Conservation (phyloP, 2,329 filamentous ascomycete species). For the Colletotrichum higginsianum region DNA sequence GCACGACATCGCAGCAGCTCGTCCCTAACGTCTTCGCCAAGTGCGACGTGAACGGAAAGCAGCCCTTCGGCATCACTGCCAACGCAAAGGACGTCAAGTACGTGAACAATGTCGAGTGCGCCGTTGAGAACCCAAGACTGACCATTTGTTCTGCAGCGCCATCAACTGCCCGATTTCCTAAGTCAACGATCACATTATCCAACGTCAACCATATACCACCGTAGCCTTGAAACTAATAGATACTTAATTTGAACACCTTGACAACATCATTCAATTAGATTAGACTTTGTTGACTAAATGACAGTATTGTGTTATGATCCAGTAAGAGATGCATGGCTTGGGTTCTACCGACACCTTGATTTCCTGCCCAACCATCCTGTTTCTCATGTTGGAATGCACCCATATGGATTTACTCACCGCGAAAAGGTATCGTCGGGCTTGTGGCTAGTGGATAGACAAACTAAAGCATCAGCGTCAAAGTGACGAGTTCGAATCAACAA, state of each 20-base stretch:
- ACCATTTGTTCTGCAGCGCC: background rate
- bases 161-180: slow-evolving; percentile 33
- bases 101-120: background rate
- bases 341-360: no score
- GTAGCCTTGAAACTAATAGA: background rate
- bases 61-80: slow-evolving; percentile 20
- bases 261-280: no score
- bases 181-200: background rate
- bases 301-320: no score
- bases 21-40: slow-evolving; percentile 37
- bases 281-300: no score
- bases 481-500: no score
- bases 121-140: background rate
- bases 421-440: no score
- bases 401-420: no score
- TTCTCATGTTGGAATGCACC: no score
- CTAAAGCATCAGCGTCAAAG: no score
- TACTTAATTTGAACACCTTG: background rate
- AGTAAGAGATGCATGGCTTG: no score
- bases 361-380: no score
- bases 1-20: slow-evolving; percentile 20
- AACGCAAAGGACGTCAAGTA: slow-evolving; percentile 4
- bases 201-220: background rate
- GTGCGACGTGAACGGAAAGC: slow-evolving; percentile 21
- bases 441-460: no score